Percentiles rank a stretch among this genome's conserved stretches.
phyloP scores from a whole-genome alignment of 2,329 filamentous ascomycete species.

The Elsinoe necatrix region DNA sequence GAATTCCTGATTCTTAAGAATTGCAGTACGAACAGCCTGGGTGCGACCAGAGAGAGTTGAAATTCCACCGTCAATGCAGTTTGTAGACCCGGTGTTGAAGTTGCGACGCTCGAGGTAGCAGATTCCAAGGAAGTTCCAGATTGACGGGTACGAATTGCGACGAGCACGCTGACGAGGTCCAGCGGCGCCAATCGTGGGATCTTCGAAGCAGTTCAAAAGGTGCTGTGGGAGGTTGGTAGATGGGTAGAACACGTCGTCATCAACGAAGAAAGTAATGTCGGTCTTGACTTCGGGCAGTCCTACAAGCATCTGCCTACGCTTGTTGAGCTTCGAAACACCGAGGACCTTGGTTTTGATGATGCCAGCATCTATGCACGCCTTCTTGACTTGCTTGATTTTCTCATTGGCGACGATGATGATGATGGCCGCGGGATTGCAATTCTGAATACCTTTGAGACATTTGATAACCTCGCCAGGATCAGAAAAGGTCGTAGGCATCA shows the following conservation, averaged over 20 bases:
- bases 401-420: slow-evolving; percentile 25
- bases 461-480: slow-evolving; percentile 23
- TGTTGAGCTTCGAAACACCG: slow-evolving; percentile 29
- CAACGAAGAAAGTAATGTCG: slow-evolving; percentile 27
- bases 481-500: slow-evolving; percentile 31
- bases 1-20: slow-evolving; percentile 42
- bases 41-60: slow-evolving; percentile 53
- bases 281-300: slow-evolving; percentile 26
- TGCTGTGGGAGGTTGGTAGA: slow-evolving; percentile 23
- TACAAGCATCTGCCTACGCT: slow-evolving; percentile 28
- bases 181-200: slow-evolving; percentile 45
- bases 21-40: slow-evolving; percentile 41
- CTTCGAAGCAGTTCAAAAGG: slow-evolving; percentile 34
- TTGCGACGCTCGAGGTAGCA: slow-evolving; percentile 55
- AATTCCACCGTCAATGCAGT: slow-evolving; percentile 50
- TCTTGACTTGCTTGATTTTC: slow-evolving; percentile 21
- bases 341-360: slow-evolving; percentile 23
- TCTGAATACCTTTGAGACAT: slow-evolving; percentile 24
- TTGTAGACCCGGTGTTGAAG: slow-evolving; percentile 51
- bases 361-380: slow-evolving; percentile 15
- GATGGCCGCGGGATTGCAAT: slow-evolving; percentile 22
- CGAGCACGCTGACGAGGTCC: slow-evolving; percentile 49
- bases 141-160: slow-evolving; percentile 27
- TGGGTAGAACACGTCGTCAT: slow-evolving; percentile 32
- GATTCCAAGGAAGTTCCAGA: slow-evolving; percentile 49